Evolutionary conservation across 176 grass and related monocot genomes (phyloP).

Genomic region (Tillandsia leiboldiana): DNA sequence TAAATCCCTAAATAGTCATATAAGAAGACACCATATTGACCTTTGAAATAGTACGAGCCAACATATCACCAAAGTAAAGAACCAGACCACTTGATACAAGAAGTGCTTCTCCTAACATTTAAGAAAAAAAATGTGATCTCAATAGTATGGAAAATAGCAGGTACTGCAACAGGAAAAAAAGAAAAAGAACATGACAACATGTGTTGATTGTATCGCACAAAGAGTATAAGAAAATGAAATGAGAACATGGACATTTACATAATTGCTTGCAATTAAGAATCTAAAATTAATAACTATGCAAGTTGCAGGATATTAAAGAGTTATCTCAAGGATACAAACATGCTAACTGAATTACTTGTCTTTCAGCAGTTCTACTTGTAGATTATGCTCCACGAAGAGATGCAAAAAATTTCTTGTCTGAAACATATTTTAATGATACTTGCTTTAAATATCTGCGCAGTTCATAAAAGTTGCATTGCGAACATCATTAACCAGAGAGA

Average conservation of each 20-base stretch:
- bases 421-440: too few species aligned
- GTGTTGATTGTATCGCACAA: background rate
- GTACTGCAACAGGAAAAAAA: background rate
- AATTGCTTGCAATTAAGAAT: too few species aligned
- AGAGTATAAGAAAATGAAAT: background rate
- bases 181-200: background rate
- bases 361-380: too few species aligned
- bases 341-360: too few species aligned
- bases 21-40: constrained; percentile 15
- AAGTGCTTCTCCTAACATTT: constrained; percentile 75
- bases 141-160: constrained; percentile 1
- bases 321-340: too few species aligned
- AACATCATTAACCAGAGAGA: too few species aligned
- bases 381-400: too few species aligned
- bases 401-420: too few species aligned
- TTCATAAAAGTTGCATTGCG: too few species aligned
- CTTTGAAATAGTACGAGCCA: constrained; percentile 62
- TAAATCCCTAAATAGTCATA: background rate
- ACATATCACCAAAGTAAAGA: constrained; percentile 81
- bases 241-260: background rate
- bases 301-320: too few species aligned
- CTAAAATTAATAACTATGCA: too few species aligned
- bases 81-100: constrained; percentile 65
- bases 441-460: too few species aligned
- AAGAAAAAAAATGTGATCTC: constrained; percentile 7